A percentile compares a stretch with the other conserved stretches of the same genome.
Conservation (phyloP, 495 filamentous ascomycete species). For the Xylaria bambusicola region DNA sequence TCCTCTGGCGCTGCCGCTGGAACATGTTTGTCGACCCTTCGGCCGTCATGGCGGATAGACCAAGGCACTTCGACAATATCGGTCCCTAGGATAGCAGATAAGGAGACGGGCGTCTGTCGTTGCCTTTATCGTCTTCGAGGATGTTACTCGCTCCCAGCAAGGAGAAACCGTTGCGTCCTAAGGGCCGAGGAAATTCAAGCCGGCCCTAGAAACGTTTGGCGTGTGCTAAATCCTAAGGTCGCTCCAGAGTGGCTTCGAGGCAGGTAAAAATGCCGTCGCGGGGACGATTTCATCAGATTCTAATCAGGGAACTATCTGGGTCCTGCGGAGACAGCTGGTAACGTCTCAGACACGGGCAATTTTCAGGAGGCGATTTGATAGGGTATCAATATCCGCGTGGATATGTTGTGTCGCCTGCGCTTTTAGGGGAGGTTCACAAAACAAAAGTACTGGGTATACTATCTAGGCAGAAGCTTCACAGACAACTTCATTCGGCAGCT, state of each 20-base stretch:
- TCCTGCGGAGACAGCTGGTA: constrained; percentile 3
- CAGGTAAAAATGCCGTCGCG: neutral
- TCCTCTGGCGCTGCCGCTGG: constrained; percentile 32
- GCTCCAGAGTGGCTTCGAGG: neutral
- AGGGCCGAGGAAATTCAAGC: neutral
- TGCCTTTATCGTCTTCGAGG: constrained; percentile 3
- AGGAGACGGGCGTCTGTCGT: neutral
- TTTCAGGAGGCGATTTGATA: constrained; percentile 4
- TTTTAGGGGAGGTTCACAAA: neutral
- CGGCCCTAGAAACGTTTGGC: neutral
- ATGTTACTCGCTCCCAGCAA: neutral
- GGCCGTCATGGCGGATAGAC: constrained; percentile 22
- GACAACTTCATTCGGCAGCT: neutral
- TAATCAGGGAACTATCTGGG: constrained; percentile 7
- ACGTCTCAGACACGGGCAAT: neutral
- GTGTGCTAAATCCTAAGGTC: neutral
- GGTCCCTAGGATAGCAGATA: neutral
- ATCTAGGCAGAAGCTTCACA: neutral
- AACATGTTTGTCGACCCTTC: constrained; percentile 19
- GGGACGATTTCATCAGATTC: constrained; percentile 9
- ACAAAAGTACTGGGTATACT: neutral
- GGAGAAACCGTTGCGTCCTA: neutral
- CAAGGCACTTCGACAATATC: neutral
- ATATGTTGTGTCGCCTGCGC: neutral
- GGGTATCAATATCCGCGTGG: neutral